A percentile compares a stretch with the other conserved stretches of the same genome.
Conservation (phyloP, 1,284 basidiomycete genomes). For the Xerocomus amazonicus region DNA sequence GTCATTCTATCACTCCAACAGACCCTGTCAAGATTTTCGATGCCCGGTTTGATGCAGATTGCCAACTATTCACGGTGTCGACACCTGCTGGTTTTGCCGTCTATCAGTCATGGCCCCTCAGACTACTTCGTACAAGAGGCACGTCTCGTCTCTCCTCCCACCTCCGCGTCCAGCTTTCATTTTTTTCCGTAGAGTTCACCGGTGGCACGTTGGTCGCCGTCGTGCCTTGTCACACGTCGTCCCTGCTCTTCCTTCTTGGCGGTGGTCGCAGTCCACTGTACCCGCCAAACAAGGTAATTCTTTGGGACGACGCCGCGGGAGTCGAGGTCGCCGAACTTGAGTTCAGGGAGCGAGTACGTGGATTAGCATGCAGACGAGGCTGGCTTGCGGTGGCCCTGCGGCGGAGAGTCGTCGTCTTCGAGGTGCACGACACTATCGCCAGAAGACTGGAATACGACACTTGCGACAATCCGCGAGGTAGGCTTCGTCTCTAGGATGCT, state of each 20-base stretch:
- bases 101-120: constrained; percentile 77
- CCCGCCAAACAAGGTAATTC: constrained; percentile 89
- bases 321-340: constrained; percentile 85
- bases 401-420: constrained; percentile 76
- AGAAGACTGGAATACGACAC: constrained; percentile 86
- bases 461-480: constrained; percentile 83
- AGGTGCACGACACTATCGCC: constrained; percentile 58
- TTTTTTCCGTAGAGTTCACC: constrained; percentile 52
- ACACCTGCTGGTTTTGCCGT: constrained; percentile 85
- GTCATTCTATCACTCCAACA: constrained; percentile 81
- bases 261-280: constrained; percentile 89
- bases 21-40: constrained; percentile 74
- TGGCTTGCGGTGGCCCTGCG: constrained; percentile 83
- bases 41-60: constrained; percentile 74
- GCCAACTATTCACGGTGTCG: constrained; percentile 77
- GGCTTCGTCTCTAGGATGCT: constrained; percentile 24
- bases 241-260: constrained; percentile 85
- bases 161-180: constrained; percentile 4
- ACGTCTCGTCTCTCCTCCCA: constrained; percentile 20
- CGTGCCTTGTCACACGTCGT: constrained; percentile 79
- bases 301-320: constrained; percentile 81
- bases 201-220: constrained; percentile 78
- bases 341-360: constrained; percentile 84
- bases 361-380: constrained; percentile 74
- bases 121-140: constrained; percentile 80